Conservation (phyloP, 208 protist species). For the Herpetomonas samuelpessoai region DNA sequence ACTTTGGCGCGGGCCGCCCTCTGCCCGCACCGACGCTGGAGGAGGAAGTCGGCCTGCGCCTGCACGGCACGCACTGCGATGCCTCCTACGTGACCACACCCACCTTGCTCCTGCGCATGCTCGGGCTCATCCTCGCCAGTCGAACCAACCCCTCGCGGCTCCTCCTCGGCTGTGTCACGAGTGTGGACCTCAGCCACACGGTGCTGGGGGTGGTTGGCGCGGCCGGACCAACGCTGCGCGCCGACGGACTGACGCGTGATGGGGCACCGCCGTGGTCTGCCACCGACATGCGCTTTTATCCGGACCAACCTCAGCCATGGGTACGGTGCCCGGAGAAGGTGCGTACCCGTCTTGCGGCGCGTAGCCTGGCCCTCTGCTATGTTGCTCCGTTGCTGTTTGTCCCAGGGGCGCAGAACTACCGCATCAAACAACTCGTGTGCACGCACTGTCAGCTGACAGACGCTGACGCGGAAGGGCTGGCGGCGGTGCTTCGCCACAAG, state of each 20-base stretch:
- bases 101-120: constrained; percentile 21
- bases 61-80: constrained; percentile 30
- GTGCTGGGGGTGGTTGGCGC: constrained; percentile 26
- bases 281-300: constrained; percentile 33
- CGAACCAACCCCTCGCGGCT: constrained; percentile 12
- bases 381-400: constrained; percentile 52
- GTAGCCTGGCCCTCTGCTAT: constrained; percentile 41
- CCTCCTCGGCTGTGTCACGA: constrained; percentile 24
- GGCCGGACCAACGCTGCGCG: constrained; percentile 29
- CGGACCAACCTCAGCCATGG: constrained; percentile 24
- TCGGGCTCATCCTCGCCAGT: constrained; percentile 22
- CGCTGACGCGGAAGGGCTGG: constrained; percentile 50
- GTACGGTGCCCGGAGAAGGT: constrained; percentile 9
- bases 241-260: constrained; percentile 22
- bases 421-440: constrained; percentile 30
- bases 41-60: constrained; percentile 24
- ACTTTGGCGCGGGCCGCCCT: constrained; percentile 10
- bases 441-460: constrained; percentile 43
- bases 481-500: constrained; percentile 32
- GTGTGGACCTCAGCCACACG: constrained; percentile 49
- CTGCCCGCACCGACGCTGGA: constrained; percentile 14
- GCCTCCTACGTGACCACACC: constrained; percentile 28
- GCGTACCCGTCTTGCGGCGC: constrained; percentile 17
- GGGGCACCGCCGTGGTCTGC: not conserved
- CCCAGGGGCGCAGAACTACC: constrained; percentile 25